Base-by-base conservation (phyloP, 2,329 filamentous ascomycete species). In the Dryadomyces quercus-mongolicae region DNA sequence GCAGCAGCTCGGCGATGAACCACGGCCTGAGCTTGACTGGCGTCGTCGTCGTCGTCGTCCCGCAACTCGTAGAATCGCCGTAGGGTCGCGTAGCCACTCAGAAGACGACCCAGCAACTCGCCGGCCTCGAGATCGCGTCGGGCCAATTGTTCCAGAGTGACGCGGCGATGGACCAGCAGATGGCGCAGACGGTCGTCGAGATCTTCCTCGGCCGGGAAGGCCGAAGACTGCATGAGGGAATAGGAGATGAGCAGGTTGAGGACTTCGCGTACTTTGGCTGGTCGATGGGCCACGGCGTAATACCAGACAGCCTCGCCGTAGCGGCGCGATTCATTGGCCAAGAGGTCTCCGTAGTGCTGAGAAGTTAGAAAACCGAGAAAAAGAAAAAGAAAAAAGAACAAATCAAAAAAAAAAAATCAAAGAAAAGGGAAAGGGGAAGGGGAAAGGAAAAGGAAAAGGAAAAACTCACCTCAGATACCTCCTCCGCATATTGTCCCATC, bases 41-140 rank as follows among this genome's bases (percentile, higher is more conserved):
- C 25, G 6, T 16, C 36, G 36, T 16, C 36, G 15, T 25, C 53
- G 7, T 54, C 56, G 51, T 60, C 58, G 63, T 97, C 92, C 50
- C 92, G 82, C n/a, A 91, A 77, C 58, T 91, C 85, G 68, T 95
- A 97, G 71, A 92, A 96, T 60, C 84, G 85, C 40, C 92, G 86
- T 20, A 97, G 74, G 0, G 90, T 95, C 21, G 91, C 92, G 64
- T 97, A 97, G 21, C 92, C 92, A 65, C 88, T 93, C 10, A 96
- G 81, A 70, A 91, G 85, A 57, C 85, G 86, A 49, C 91, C 88
- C 3, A 97, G 75, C 12, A 95, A 78, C 61, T 87, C 79, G 9
- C 91, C 92, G 8, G 89, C 91, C 64, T 91, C 85, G 36, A 86
- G 71, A 62, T 96, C 92, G 53, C 85, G 77, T 25, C 78, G 77